Evolutionary conservation across 2,329 filamentous ascomycete species (phyloP).

Genomic region (Iodosphaeria phyllophila): DNA sequence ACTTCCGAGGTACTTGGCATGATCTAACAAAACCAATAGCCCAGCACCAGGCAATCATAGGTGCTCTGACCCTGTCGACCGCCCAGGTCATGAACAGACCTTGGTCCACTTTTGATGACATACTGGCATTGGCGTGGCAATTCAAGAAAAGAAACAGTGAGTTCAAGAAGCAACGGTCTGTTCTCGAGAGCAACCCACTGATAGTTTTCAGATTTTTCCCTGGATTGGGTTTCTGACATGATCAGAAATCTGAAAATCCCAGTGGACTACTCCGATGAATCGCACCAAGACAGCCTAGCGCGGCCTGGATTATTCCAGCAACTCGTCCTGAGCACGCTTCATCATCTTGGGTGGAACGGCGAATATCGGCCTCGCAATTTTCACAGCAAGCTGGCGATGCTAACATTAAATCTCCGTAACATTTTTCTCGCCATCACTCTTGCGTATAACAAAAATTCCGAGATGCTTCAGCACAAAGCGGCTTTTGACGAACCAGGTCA

Average conservation of each 20-base stretch:
- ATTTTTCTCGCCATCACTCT: constrained; percentile 47
- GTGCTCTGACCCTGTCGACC: constrained; percentile 36
- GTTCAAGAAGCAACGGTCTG: constrained; percentile 6
- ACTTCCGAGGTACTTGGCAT: not conserved
- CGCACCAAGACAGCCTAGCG: constrained; percentile 52
- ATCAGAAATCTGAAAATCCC: constrained; percentile 52
- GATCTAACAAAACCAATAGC: constrained; percentile 17
- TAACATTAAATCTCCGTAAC: constrained; percentile 57
- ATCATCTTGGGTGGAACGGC: constrained; percentile 56
- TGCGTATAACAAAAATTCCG: constrained; percentile 35
- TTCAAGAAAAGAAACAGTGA: constrained; percentile 18
- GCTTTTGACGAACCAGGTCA: constrained; percentile 45
- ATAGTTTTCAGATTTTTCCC: constrained; percentile 29
- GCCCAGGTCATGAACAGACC: constrained; percentile 25
- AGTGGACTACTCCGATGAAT: constrained; percentile 67
- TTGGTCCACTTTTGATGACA: constrained; percentile 44
- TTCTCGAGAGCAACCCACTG: constrained; percentile 1
- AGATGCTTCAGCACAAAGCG: constrained; percentile 33
- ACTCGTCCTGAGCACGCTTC: constrained; percentile 61
- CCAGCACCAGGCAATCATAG: constrained; percentile 37
- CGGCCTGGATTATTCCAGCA: constrained; percentile 55
- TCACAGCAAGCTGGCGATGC: constrained; percentile 55
- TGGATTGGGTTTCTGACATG: constrained; percentile 45
- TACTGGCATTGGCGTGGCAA: constrained; percentile 48
- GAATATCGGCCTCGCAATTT: constrained; percentile 43